phyloP scores from a whole-genome alignment of 805 yeast genomes.

The Candida boleticola region DNA sequence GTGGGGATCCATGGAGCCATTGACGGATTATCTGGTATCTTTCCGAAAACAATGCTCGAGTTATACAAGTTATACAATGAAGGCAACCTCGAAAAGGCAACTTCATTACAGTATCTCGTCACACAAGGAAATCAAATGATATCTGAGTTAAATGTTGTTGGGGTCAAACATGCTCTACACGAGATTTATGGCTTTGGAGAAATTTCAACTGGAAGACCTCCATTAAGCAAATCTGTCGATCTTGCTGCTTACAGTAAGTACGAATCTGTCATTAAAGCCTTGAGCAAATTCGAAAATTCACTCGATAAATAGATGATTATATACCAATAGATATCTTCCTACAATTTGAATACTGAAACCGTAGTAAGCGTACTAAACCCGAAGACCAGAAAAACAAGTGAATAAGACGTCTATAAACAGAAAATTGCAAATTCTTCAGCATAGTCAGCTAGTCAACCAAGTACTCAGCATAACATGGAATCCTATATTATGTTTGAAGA shows the following conservation, averaged over 20 bases:
- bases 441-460: no score
- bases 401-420: no score
- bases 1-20: constrained; percentile 13
- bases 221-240: constrained; percentile 12
- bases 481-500: no score
- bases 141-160: constrained; percentile 21
- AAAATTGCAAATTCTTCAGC: no score
- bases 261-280: constrained; percentile 6
- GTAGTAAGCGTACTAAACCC: no score
- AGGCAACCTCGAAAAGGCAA: constrained; percentile 13
- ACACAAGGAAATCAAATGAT: constrained; percentile 16
- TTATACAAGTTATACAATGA: constrained; percentile 7
- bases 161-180: constrained; percentile 18
- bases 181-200: constrained; percentile 18
- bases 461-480: no score
- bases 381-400: no score
- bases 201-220: constrained; percentile 21
- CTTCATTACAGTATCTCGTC: constrained; percentile 9
- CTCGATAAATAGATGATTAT: no score
- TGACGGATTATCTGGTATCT: constrained; percentile 12
- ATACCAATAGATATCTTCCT: no score
- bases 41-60: constrained; percentile 12
- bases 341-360: no score
- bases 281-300: constrained; percentile 7
- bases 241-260: constrained; percentile 2